These are phyloP conservation scores for Crithidia expoeki DNA, from an alignment of 208 protist species.

Conservation along the genomic window DNA sequence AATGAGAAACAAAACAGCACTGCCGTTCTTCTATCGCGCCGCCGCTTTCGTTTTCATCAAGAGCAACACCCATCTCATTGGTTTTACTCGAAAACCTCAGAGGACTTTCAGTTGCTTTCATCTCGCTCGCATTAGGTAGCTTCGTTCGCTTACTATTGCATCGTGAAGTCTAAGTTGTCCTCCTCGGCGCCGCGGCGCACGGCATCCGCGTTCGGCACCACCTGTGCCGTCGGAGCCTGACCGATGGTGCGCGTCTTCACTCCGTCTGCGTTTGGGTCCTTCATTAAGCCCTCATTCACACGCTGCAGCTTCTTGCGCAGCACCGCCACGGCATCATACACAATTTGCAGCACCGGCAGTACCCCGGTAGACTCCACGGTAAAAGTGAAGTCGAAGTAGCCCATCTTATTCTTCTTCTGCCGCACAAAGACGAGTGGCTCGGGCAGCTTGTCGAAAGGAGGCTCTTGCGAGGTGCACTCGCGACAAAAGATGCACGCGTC, in stretches of 20 bases:
- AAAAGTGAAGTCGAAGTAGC: slow-evolving; percentile 91
- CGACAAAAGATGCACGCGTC: slow-evolving; percentile 93
- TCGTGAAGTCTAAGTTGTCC: slow-evolving; percentile 88
- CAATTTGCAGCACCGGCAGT: slow-evolving; percentile 84
- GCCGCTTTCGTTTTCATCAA: too few relatives aligned
- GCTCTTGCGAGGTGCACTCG: slow-evolving; percentile 89
- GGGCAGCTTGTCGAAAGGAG: slow-evolving; percentile 71
- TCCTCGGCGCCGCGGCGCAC: slow-evolving; percentile 68
- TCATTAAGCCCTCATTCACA: slow-evolving; percentile 65
- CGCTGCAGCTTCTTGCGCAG: slow-evolving; percentile 81
- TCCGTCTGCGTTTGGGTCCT: slow-evolving; percentile 66
- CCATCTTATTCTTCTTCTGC: slow-evolving; percentile 65
- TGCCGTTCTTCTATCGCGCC: too few relatives aligned
- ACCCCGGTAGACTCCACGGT: slow-evolving; percentile 92
- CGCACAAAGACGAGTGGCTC: slow-evolving; percentile 90
- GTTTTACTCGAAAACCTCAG: neutral
- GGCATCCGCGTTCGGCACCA: slow-evolving; percentile 85
- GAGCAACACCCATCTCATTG: neutral
- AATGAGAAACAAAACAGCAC: too few relatives aligned
- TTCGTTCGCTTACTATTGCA: slow-evolving; percentile 54
- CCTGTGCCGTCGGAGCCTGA: slow-evolving; percentile 79
- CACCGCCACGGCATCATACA: slow-evolving; percentile 85
- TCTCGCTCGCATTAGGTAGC: too few relatives aligned
- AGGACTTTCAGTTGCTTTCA: too few relatives aligned
- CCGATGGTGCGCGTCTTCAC: slow-evolving; percentile 80